Evolutionary conservation across 176 grass and related monocot species (phyloP).

Genomic region (Bolboschoenus planiculmis): DNA sequence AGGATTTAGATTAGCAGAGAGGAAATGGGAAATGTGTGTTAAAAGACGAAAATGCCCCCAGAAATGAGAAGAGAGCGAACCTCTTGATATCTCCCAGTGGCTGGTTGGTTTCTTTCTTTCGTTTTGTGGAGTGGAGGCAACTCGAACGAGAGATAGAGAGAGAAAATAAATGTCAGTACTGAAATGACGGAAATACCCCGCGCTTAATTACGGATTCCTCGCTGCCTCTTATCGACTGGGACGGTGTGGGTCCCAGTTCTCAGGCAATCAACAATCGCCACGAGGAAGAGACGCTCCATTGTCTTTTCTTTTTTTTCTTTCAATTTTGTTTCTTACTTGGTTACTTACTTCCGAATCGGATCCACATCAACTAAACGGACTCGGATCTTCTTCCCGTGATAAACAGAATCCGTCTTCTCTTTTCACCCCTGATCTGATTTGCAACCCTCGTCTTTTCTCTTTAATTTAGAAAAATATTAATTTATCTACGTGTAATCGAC

Average conservation of each 20-base stretch:
- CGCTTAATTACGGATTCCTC: neutral
- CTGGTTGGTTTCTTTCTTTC: neutral
- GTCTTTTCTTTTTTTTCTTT: neutral
- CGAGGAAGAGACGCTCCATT: neutral
- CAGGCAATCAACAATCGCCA: neutral
- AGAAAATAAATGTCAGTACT: neutral
- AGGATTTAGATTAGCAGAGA: conserved; percentile 2
- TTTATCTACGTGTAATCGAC: neutral
- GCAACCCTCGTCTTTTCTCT: neutral
- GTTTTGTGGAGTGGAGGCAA: neutral
- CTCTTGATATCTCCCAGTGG: neutral
- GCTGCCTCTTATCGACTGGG: neutral
- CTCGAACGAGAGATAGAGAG: neutral
- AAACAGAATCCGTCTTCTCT: neutral
- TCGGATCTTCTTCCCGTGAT: neutral
- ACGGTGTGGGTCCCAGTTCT: neutral
- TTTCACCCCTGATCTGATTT: neutral
- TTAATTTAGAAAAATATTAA: neutral
- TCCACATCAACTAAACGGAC: neutral
- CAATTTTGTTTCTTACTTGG: neutral
- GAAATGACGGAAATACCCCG: conserved; percentile 18
- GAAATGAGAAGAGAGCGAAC: neutral
- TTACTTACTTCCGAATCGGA: neutral
- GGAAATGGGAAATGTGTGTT: neutral
- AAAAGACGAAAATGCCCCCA: conserved; percentile 19